Evolutionary conservation across 306 rosid genomes (phyloP).

Genomic region (Castanea crenata): DNA sequence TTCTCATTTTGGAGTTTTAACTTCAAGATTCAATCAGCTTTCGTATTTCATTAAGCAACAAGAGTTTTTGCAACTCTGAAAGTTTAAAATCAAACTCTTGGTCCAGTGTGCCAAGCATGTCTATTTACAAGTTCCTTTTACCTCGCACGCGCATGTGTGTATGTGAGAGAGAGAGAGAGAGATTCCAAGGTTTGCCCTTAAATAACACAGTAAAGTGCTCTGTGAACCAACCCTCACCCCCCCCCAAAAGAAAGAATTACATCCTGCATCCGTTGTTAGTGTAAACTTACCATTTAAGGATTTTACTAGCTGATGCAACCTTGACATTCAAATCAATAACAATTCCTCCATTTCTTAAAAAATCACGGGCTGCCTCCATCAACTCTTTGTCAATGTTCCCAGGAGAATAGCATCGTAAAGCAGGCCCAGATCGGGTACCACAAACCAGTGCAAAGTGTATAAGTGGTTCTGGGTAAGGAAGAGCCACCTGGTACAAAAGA

Average conservation of each 20-base stretch:
- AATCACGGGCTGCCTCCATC: constrained; percentile 64
- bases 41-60: neutral
- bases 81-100: neutral
- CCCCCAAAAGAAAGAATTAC: neutral
- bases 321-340: constrained; percentile 48
- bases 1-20: neutral
- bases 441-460: constrained; percentile 74
- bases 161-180: neutral
- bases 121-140: neutral
- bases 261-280: neutral
- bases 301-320: constrained; percentile 53
- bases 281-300: constrained; percentile 79
- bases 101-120: neutral
- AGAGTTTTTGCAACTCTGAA: neutral
- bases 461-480: constrained; percentile 86
- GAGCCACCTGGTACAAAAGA: constrained; percentile 57
- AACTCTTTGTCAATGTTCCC: constrained; percentile 69
- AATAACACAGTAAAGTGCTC: neutral
- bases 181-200: neutral
- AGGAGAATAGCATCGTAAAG: constrained; percentile 77
- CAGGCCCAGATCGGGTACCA: constrained; percentile 82
- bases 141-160: neutral
- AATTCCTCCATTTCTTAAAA: constrained; percentile 69
- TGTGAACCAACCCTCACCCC: neutral
- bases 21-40: neutral